Percentiles rank a stretch among this genome's conserved stretches.
phyloP scores from a whole-genome alignment of 768 basidiomycete genomes.

The Boletus rex-veris region DNA sequence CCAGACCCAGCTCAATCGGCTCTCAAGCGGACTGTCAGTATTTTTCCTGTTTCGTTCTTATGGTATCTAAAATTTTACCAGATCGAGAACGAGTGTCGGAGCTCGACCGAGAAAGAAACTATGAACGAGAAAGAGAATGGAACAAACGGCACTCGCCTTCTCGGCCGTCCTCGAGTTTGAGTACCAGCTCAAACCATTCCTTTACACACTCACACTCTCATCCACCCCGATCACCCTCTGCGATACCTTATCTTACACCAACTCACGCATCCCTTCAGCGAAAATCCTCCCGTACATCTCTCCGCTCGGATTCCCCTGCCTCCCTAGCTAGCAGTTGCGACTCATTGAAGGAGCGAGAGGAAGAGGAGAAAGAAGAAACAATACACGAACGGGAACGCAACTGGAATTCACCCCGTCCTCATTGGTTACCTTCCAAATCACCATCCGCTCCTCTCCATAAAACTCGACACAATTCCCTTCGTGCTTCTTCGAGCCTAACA shows the following conservation, averaged over 20 bases:
- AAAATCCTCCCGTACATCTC: conserved; percentile 32
- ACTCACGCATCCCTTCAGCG: conserved; percentile 31
- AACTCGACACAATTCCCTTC: conserved; percentile 11
- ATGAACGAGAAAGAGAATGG: conserved; percentile 54
- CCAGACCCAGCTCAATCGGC: conserved; percentile 42
- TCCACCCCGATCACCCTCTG: conserved; percentile 40
- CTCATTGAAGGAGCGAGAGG: conserved; percentile 31
- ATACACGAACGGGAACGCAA: conserved; percentile 60
- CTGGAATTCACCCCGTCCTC: conserved; percentile 66
- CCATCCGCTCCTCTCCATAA: conserved; percentile 11
- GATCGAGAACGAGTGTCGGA: conserved; percentile 45
- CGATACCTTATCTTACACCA: conserved; percentile 35
- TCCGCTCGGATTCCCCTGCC: conserved; percentile 42
- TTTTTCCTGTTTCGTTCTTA: background rate
- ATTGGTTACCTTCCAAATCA: conserved; percentile 40
- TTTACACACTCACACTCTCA: conserved; percentile 35
- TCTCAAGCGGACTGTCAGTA: conserved; percentile 55
- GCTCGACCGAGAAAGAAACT: conserved; percentile 40
- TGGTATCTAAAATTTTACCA: conserved; percentile 18
- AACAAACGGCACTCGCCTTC: conserved; percentile 42
- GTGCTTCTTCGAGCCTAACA: conserved; percentile 19
- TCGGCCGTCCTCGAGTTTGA: conserved; percentile 46
- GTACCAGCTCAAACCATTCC: conserved; percentile 32
- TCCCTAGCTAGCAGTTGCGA: conserved; percentile 36
- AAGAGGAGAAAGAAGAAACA: conserved; percentile 33